Evolutionary conservation across 2,329 filamentous ascomycete species (phyloP), one percentile per base, ranked within the genome.

Genomic region (Aspergillus sergii): DNA sequence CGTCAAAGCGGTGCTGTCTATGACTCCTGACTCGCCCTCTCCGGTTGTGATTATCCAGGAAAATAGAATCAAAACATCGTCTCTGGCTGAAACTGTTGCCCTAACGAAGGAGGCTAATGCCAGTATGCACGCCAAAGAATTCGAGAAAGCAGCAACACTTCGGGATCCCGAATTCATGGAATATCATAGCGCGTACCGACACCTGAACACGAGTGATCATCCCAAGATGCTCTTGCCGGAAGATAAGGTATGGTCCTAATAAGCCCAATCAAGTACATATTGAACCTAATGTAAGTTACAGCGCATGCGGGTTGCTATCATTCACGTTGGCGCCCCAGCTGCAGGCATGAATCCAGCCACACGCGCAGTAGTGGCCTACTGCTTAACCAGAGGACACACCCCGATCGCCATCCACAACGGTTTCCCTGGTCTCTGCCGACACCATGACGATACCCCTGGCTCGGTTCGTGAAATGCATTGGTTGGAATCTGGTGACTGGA

Each of bases 281-380:
- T 46, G 3, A 19, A 1, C 14, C 30, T 45, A 8, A 32, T 16
- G 28, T 75, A 83, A 63, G 83, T 43, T 28, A 19, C 67, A 94
- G 91, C 88, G 90, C 69, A 93, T 98, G 92, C 89, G 89, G 69
- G 92, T 99, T 72, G 95, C 93, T 56, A 97, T 99, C 74, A 92
- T 99, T 79, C 96, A 98, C 73, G 94, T 98, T 28, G 95, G 95
- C 72, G 95, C 95, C 14, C 95, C 95, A 9, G 95, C 95, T 34
- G 95, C 95, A 78, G 95, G 95, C 72, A 98, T 99, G 92, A 99
- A 99, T 79, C 94, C 94, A 32, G 95, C 95, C 48, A 95, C 96
- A 23, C 89, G 95, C 69, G 94, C 93, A 34, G 94, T 92, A 16
- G 94, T 97, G 21, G 93, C 93, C 36, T 97, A 97, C 83, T 98